Conservation (phyloP, 2,329 filamentous ascomycete species). For the Nemania sp. region DNA sequence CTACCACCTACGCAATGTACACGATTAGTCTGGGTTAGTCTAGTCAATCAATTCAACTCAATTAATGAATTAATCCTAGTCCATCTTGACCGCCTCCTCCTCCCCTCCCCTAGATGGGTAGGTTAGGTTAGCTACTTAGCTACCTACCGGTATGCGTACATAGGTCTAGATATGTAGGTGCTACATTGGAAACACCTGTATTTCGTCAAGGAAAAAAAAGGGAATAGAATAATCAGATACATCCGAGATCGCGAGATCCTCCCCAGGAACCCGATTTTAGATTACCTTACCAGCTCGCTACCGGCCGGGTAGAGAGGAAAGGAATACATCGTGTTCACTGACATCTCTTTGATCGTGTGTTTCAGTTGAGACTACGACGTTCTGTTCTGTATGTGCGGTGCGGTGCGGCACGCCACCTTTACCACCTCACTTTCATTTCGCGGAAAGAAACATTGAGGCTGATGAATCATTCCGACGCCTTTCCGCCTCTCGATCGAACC, state of each 20-base stretch:
- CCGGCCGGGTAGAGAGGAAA: not conserved
- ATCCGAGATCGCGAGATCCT: not conserved
- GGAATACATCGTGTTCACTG: not conserved
- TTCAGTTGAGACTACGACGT: not conserved
- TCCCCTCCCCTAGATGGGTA: not conserved
- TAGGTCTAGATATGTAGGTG: not conserved
- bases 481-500: not conserved
- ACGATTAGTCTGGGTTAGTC: constrained; percentile 1
- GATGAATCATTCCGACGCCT: constrained; percentile 1
- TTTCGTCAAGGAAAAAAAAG: constrained; percentile 15
- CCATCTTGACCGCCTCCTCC: not conserved
- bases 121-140: not conserved
- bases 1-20: not conserved
- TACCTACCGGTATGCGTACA: too few relatives aligned
- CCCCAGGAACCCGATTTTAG: constrained; percentile 13
- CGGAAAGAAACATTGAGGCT: not conserved
- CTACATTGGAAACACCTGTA: not conserved
- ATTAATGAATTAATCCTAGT: not conserved
- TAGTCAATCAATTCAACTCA: too few relatives aligned
- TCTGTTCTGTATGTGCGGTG: not conserved
- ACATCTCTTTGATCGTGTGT: not conserved
- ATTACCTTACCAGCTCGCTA: not conserved
- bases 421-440: not conserved
- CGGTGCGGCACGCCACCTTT: not conserved
- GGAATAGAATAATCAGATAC: not conserved